Evolutionary conservation across 2,329 filamentous ascomycete species (phyloP), one percentile per base, ranked within the genome.

Genomic region (Cladosporium sp.): DNA sequence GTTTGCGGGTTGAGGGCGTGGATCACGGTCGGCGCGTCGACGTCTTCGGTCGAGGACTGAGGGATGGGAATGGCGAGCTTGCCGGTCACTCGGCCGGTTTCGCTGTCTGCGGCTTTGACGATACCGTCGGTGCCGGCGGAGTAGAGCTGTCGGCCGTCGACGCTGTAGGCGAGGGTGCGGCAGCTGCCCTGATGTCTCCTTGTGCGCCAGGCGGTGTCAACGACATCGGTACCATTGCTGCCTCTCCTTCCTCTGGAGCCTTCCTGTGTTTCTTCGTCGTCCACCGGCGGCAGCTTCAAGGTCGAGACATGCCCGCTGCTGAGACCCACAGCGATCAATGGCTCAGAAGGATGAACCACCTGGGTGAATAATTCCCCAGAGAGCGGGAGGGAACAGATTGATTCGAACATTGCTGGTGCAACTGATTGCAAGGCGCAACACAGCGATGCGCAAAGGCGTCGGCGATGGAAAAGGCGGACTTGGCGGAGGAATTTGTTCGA

Each of bases 151-250:
- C 81, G 74, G 13, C 92, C 93, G 67, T 96, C 91, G 53, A 82
- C 71, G 58, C 83, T 85, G 71, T 91, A 97, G 4, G 79, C 83
- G 52, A 97, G 73, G 55, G 83, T 85, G 49, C 93, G 81, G 67
- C 92, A 97, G 77, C 90, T 96, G 10, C 90, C 92, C 75, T 95
- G 95, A 74, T 98, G 93, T 56, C 93, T 80, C 60, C 84, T 79
- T 4, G 93, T 97, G 62, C 82, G 81, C 93, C 93, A 98, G 55
- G 84, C 74, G 0, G 85, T 89, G 61, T 91, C 87, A 57, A 97
- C 87, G 52, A 85, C 82, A 41, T 85, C 86, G 57, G 80, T 86
- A 9, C 89, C 89, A 62, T 75, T 78, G 61, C 76, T 75, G 19
- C 74, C 75, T 44, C 63, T 46, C 32, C 65, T 52, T 11, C 57